Evolutionary conservation across 805 yeast species (phyloP).

Genomic region (Saccharomycopsis sp.): DNA sequence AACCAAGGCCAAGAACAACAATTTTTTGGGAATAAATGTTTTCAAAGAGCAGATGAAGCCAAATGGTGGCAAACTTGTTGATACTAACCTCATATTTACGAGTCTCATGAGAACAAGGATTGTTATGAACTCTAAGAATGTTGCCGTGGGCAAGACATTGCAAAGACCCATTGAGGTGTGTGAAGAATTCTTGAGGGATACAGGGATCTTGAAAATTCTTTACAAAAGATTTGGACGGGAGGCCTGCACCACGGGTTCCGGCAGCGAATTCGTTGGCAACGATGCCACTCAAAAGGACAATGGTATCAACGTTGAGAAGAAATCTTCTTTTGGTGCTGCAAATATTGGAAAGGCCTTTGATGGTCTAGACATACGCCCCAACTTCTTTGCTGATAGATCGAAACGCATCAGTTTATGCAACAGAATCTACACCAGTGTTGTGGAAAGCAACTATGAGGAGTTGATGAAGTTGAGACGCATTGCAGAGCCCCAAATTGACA

Average conservation of each 20-base stretch:
- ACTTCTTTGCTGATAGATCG: conserved; percentile 8
- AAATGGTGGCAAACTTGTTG: conserved; percentile 15
- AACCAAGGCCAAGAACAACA: conserved; percentile 10
- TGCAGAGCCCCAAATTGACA: conserved; percentile 7
- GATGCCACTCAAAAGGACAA: no score
- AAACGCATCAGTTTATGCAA: neutral
- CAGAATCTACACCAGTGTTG: neutral
- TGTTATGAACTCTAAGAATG: conserved; percentile 21
- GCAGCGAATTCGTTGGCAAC: no score
- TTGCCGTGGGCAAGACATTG: conserved; percentile 34
- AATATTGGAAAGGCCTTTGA: no score
- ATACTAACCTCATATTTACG: conserved; percentile 22
- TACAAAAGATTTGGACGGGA: conserved; percentile 16
- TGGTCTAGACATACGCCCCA: conserved; percentile 4
- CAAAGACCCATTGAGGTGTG: conserved; percentile 35
- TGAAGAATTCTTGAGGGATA: conserved; percentile 34
- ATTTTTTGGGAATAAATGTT: neutral
- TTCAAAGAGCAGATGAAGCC: conserved; percentile 1
- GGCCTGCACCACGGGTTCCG: neutral
- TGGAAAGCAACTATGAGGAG: conserved; percentile 5
- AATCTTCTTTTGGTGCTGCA: no score
- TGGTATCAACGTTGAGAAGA: no score
- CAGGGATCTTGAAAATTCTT: conserved; percentile 30
- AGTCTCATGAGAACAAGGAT: conserved; percentile 23
- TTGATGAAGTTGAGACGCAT: conserved; percentile 2